Percentiles rank a stretch among this genome's conserved stretches.
These are phyloP conservation scores for Trichoderma pleuroti DNA, from an alignment of 2,329 filamentous ascomycete genomes.

Conservation along the genomic window DNA sequence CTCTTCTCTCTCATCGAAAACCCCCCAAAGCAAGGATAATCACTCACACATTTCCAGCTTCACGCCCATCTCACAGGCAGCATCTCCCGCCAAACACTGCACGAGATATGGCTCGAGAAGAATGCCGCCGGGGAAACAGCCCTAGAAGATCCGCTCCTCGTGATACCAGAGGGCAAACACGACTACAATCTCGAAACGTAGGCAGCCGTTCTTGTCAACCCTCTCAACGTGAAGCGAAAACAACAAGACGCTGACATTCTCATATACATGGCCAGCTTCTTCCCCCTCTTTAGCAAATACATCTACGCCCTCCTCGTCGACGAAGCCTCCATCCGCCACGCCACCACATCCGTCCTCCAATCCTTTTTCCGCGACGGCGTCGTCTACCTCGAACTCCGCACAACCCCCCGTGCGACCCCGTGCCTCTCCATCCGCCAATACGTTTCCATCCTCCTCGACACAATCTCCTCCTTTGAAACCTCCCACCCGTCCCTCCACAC, in stretches of 20 bases:
- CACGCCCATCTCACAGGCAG: conserved; percentile 79
- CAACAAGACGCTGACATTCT: no score
- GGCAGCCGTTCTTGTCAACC: neutral
- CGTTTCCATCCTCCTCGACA: conserved; percentile 60
- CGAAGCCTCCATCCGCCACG: conserved; percentile 53
- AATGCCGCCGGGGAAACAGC: conserved; percentile 49
- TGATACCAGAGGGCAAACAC: conserved; percentile 68
- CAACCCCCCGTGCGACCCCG: conserved; percentile 66
- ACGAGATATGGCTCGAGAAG: conserved; percentile 68
- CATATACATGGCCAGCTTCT: no score
- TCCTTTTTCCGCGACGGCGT: conserved; percentile 70
- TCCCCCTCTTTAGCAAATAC: conserved; percentile 72
- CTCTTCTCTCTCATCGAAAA: neutral
- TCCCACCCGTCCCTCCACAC: conserved; percentile 49
- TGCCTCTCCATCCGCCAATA: conserved; percentile 61
- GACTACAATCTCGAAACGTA: conserved; percentile 68
- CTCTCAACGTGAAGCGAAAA: no score
- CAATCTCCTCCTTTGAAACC: conserved; percentile 53
- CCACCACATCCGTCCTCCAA: conserved; percentile 61
- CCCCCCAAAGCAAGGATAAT: neutral
- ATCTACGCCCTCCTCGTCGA: conserved; percentile 74
- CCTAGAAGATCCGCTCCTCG: conserved; percentile 64
- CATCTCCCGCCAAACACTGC: conserved; percentile 68
- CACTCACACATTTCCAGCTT: conserved; percentile 47
- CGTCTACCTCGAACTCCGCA: conserved; percentile 74